Conservation (phyloP, 805 yeast genomes). For the Hanseniaspora lachancei region DNA sequence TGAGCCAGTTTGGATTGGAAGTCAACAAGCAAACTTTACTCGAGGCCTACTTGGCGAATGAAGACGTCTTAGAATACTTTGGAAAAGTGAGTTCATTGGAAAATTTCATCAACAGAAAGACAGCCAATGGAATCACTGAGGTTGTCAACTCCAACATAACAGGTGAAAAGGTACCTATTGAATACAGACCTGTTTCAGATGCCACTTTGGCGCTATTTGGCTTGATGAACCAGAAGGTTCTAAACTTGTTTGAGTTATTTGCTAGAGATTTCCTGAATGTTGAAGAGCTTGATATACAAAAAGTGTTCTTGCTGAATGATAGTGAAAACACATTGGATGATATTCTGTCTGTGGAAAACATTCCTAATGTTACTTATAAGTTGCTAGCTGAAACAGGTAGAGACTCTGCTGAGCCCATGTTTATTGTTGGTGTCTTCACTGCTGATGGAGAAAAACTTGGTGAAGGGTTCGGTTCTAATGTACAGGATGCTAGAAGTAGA, state of each 20-base stretch:
- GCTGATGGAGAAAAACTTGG: slow-evolving; percentile 67
- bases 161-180: slow-evolving; percentile 2
- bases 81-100: slow-evolving; percentile 52
- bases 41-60: slow-evolving; percentile 55
- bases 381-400: slow-evolving; percentile 91
- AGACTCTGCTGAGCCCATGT: slow-evolving; percentile 66
- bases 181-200: slow-evolving; percentile 6
- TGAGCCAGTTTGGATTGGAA: slow-evolving; percentile 74
- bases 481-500: slow-evolving; percentile 82
- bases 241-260: slow-evolving; percentile 1
- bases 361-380: slow-evolving; percentile 65
- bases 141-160: slow-evolving; percentile 2
- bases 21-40: slow-evolving; percentile 51
- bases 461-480: slow-evolving; percentile 85
- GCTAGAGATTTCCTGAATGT: slow-evolving; percentile 21
- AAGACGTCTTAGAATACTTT: slow-evolving; percentile 49
- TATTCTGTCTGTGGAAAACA: slow-evolving; percentile 60
- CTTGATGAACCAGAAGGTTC: not conserved
- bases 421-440: slow-evolving; percentile 79
- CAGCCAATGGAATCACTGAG: slow-evolving; percentile 2
- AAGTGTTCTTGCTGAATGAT: slow-evolving; percentile 66
- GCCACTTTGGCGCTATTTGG: slow-evolving; percentile 9
- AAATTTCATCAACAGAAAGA: slow-evolving; percentile 16
- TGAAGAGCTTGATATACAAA: slow-evolving; percentile 50
- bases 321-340: slow-evolving; percentile 76